Base-by-base conservation (phyloP, 2,329 filamentous ascomycete species). In the Paecilomyces niveus region DNA sequence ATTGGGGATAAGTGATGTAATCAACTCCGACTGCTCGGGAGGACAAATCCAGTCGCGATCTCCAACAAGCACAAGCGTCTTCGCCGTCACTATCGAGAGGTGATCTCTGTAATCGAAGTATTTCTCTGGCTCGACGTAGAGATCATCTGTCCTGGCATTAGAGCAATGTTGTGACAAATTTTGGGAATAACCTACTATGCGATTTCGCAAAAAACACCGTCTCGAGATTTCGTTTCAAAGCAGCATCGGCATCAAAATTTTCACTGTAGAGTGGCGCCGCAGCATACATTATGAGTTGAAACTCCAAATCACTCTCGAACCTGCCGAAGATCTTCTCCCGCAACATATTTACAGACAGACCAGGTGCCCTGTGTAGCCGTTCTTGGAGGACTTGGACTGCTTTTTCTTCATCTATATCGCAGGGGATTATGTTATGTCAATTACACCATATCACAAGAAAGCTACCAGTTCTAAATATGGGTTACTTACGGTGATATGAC, bases 11-110 rank as follows among this genome's bases (percentile, higher is more conserved):
- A 11, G 50, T 3, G 55, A 55, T 31, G 58, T 52, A 32, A 59
- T 57, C 7, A 29, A 29, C 31, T 29, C 32, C 3, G 55, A 59
- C 11, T 57, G 31, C 3, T 57, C 67, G 31, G 67, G 68, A 2
- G 74, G 72, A 45, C 74, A 77, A 13, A 77, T 76, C 74, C 75
- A 76, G 56, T 76, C 74, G 57, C 70, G 65, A 2, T 69, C 69
- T 2, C 74, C 74, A 3, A 76, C 72, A 9, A 76, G 57, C 1
- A 76, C 68, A 33, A 76, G 60, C 0, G 74, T 74, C 50, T 68
- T 71, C 11, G 72, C 71, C 4, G 62, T 70, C 24, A 76, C 69
- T 7, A 58, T 54, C 7, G 61, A 39, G 8, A 76, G 61, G 11
- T 64, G 57, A 8, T 67, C 60, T 1, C 67, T 65, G 58, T 76